Conservation (phyloP, 768 basidiomycete genomes). For the Phlebiopsis gigantea region DNA sequence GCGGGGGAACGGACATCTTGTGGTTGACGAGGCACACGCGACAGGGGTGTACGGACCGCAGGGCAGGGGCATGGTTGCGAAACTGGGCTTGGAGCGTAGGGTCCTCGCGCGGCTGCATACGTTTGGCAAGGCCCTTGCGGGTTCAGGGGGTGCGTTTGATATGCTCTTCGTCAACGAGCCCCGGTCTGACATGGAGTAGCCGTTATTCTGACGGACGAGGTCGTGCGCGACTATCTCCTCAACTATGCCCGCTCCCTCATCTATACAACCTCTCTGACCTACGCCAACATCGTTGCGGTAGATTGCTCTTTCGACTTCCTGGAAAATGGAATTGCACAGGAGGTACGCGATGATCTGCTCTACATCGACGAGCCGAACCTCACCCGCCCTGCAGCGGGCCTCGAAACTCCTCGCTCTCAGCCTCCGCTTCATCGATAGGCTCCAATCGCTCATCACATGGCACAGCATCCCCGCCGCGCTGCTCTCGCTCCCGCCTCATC, state of each 20-base stretch:
- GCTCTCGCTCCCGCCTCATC: constrained; percentile 27
- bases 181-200: too few relatives aligned
- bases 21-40: constrained; percentile 93
- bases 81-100: constrained; percentile 63
- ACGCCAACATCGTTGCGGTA: constrained; percentile 69
- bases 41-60: constrained; percentile 83
- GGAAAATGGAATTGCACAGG: constrained; percentile 55
- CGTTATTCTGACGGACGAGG: constrained; percentile 64
- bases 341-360: constrained; percentile 33
- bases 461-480: constrained; percentile 22
- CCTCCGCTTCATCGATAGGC: constrained; percentile 29
- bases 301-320: constrained; percentile 79
- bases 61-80: constrained; percentile 70
- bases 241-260: constrained; percentile 92
- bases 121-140: constrained; percentile 88
- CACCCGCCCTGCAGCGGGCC: constrained; percentile 3
- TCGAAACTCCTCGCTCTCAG: constrained; percentile 35
- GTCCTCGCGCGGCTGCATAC: constrained; percentile 82
- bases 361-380: constrained; percentile 19
- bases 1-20: constrained; percentile 56
- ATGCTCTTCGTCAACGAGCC: too few relatives aligned
- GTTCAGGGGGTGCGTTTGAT: constrained; percentile 66
- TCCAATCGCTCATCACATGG: constrained; percentile 24
- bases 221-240: constrained; percentile 78
- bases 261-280: constrained; percentile 83